phyloP scores from a whole-genome alignment of 352 stramenopile genomes.

The Pythium brachiatum region DNA sequence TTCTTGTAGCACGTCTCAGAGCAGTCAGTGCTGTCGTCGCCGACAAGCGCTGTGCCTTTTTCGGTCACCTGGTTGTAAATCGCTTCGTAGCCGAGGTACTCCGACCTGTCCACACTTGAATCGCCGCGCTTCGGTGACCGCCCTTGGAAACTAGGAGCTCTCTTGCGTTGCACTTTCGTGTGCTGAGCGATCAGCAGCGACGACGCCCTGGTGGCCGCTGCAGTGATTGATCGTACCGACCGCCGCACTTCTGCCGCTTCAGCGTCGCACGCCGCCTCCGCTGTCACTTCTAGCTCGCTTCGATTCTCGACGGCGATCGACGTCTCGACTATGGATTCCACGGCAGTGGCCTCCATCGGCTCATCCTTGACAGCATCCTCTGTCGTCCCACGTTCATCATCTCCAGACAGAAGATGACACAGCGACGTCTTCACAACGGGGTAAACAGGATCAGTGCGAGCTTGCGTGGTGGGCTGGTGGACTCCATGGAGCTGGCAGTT shows the following conservation, averaged over 20 bases:
- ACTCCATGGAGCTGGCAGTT: slow-evolving; percentile 72
- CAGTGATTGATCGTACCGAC: slow-evolving; percentile 19
- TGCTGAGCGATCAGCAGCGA: slow-evolving; percentile 9
- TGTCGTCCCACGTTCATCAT: background rate
- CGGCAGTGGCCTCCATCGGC: background rate
- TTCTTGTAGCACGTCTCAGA: slow-evolving; percentile 12
- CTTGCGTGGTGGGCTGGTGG: slow-evolving; percentile 40
- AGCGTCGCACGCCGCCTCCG: background rate
- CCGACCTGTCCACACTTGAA: slow-evolving; percentile 36
- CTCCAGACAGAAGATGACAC: slow-evolving; percentile 15
- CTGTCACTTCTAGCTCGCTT: slow-evolving; percentile 17
- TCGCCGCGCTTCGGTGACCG: slow-evolving; percentile 20
- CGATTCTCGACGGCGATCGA: slow-evolving; percentile 28
- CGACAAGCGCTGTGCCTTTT: slow-evolving; percentile 11
- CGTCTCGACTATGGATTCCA: background rate
- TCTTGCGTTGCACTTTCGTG: background rate
- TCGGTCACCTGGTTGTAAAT: slow-evolving; percentile 49
- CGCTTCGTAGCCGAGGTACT: slow-evolving; percentile 55
- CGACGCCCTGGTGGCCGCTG: slow-evolving; percentile 18
- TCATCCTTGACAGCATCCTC: slow-evolving; percentile 8
- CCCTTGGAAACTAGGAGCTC: background rate
- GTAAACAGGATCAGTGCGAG: slow-evolving; percentile 56
- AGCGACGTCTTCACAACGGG: slow-evolving; percentile 44
- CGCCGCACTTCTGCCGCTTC: slow-evolving; percentile 12
- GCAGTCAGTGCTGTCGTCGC: slow-evolving; percentile 1